Percentiles rank a stretch among this genome's conserved stretches.
Evolutionary conservation across 2,329 filamentous ascomycete species (phyloP).

Genomic region (Arthroderma sp.): DNA sequence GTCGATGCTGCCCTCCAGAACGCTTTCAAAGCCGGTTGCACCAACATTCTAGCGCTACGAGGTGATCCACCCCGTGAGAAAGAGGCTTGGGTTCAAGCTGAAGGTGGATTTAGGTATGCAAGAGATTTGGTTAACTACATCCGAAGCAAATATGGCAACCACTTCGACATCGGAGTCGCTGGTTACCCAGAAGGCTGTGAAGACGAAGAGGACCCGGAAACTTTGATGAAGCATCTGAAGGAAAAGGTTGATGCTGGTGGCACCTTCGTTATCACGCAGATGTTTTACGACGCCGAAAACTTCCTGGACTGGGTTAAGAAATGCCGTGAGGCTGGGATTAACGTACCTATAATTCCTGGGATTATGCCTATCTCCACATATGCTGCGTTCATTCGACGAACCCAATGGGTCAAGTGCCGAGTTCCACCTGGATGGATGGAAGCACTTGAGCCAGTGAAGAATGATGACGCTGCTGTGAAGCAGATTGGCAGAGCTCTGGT

Average conservation of each 20-base stretch:
- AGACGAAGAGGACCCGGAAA: constrained; percentile 76
- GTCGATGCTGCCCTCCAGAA: constrained; percentile 77
- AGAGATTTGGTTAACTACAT: constrained; percentile 82
- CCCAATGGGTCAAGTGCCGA: constrained; percentile 78
- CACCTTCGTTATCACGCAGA: constrained; percentile 92
- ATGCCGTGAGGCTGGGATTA: constrained; percentile 73
- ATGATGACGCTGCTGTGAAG: constrained; percentile 84
- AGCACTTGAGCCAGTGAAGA: constrained; percentile 82
- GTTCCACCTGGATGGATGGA: constrained; percentile 71
- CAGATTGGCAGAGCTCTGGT: constrained; percentile 80
- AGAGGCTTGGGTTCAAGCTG: constrained; percentile 81
- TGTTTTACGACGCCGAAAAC: constrained; percentile 98
- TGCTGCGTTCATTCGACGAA: constrained; percentile 77
- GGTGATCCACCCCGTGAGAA: constrained; percentile 89
- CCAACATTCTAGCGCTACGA: constrained; percentile 86
- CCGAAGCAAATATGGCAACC: constrained; percentile 61
- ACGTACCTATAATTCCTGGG: constrained; percentile 67
- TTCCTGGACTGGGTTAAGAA: constrained; percentile 84
- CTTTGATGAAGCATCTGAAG: constrained; percentile 81
- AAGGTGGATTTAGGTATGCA: constrained; percentile 81
- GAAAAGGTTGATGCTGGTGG: constrained; percentile 93
- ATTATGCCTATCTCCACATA: constrained; percentile 95
- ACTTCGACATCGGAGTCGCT: constrained; percentile 96
- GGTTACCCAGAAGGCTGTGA: constrained; percentile 94
- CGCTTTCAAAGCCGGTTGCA: constrained; percentile 90